phyloP scores from a whole-genome alignment of 352 stramenopile species.

The Pythium rishiriense region DNA sequence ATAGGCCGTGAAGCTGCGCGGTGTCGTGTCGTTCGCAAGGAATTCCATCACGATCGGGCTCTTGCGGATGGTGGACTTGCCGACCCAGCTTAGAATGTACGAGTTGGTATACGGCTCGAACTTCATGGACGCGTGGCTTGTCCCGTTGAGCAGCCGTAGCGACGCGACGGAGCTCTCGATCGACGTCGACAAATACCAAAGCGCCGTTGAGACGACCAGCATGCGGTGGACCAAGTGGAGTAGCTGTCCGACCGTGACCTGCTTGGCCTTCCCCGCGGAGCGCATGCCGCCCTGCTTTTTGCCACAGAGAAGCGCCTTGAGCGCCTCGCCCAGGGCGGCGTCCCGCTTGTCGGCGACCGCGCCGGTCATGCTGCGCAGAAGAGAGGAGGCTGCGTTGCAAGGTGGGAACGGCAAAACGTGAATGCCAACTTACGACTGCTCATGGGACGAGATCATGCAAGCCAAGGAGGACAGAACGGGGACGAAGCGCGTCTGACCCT shows the following conservation, averaged over 20 bases:
- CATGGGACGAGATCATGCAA: too few relatives aligned
- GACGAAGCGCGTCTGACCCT: too few relatives aligned
- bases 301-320: neutral
- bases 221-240: conserved; percentile 3
- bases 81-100: neutral
- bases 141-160: neutral
- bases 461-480: too few relatives aligned
- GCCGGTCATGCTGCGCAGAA: neutral
- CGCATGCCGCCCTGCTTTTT: neutral
- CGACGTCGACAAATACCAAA: conserved; percentile 4
- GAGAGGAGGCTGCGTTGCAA: neutral
- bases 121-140: neutral
- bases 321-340: neutral
- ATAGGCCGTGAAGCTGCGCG: conserved; percentile 22
- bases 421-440: too few relatives aligned
- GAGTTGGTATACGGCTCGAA: neutral
- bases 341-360: conserved; percentile 8
- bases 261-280: neutral
- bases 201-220: neutral
- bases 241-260: neutral
- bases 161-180: neutral
- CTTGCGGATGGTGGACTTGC: conserved; percentile 13
- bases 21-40: conserved; percentile 4
- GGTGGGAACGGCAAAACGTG: too few relatives aligned
- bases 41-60: conserved; percentile 11